Base-by-base conservation (phyloP, 192 early-diverging fungal species). In the Thamnidium elegans region DNA sequence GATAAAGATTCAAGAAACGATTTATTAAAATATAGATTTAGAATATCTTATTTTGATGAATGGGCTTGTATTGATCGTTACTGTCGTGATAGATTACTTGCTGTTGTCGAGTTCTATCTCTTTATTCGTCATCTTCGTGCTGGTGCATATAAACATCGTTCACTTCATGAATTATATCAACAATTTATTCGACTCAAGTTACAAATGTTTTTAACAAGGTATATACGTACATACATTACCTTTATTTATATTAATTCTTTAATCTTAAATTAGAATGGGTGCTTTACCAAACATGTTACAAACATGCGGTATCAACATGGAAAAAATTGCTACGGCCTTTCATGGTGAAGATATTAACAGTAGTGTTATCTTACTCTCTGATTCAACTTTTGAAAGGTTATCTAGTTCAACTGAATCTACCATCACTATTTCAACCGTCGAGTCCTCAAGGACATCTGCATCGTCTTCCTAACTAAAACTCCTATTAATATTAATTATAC, bases 51-150 rank as follows among this genome's bases (percentile, higher is more conserved):
- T 20, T 80, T 78, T 53, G 86, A 85, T 46, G 89, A 90, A 42
- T 92, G 90, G 90, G 82, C 84, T 34, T 86, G 84, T 55, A 82
- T 90, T 62, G 90, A 90, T 68, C 79, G 83, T n/a, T 84, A 87
- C 63, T 98, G 96, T 74, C 91, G 91, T 36, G 96, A 97, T 78
- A 82, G 94, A 10, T 63, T 98, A 9, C 85, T 93, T 4, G 86
- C 93, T 14, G 92, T 89, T 4, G 88, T 90, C 61, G 93, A 92
- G 46, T 98, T 98, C 64, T 98, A 96, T 75, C 81, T 85, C 21
- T 97, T 96, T 79, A 80, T 95, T 39, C 83, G 91, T 32, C 88
- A 94, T 54, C 71, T 98, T 50, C 85, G 91, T 63, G 87, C 88
- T 46, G 92, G 94, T 1, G 78, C 89, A 20, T 96, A 89, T 72